Percentiles rank a stretch among this genome's conserved stretches.
Evolutionary conservation across 805 yeast genomes (phyloP).

Genomic region (Brettanomyces sp.): DNA sequence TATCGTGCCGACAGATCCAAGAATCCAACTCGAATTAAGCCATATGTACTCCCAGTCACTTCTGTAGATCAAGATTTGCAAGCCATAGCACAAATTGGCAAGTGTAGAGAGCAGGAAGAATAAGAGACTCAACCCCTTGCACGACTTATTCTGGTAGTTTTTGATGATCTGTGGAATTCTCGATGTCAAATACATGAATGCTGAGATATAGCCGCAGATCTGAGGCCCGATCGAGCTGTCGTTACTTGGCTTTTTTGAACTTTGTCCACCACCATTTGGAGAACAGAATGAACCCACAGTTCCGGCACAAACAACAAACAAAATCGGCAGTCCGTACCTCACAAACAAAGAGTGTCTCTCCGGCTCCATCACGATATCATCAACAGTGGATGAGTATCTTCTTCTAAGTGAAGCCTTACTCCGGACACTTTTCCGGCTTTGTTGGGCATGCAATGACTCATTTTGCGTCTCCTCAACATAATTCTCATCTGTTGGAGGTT

Average conservation of each 20-base stretch:
- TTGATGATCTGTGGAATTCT: constrained; percentile 76
- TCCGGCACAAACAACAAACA: constrained; percentile 58
- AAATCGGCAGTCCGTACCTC: constrained; percentile 47
- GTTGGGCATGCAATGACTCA: not conserved
- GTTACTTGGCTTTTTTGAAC: constrained; percentile 7
- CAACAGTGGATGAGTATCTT: constrained; percentile 24
- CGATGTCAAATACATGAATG: constrained; percentile 61
- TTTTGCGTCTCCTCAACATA: not conserved
- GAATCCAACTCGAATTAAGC: constrained; percentile 64
- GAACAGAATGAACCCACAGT: constrained; percentile 47
- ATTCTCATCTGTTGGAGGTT: constrained; percentile 1
- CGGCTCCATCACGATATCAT: constrained; percentile 41
- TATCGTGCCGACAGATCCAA: constrained; percentile 73
- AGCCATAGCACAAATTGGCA: constrained; percentile 70
- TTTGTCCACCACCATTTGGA: constrained; percentile 23
- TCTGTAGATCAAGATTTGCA: constrained; percentile 60
- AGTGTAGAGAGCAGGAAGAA: constrained; percentile 66
- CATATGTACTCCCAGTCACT: constrained; percentile 49
- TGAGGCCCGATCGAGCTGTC: constrained; percentile 35
- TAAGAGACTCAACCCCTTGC: constrained; percentile 76
- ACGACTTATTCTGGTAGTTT: constrained; percentile 69
- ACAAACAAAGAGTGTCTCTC: constrained; percentile 36
- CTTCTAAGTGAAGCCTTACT: not conserved
- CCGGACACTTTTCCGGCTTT: not conserved
- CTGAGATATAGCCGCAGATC: constrained; percentile 61